Base-by-base conservation (phyloP, 176 grass and related monocot genomes). In the Oryza meridionalis region DNA sequence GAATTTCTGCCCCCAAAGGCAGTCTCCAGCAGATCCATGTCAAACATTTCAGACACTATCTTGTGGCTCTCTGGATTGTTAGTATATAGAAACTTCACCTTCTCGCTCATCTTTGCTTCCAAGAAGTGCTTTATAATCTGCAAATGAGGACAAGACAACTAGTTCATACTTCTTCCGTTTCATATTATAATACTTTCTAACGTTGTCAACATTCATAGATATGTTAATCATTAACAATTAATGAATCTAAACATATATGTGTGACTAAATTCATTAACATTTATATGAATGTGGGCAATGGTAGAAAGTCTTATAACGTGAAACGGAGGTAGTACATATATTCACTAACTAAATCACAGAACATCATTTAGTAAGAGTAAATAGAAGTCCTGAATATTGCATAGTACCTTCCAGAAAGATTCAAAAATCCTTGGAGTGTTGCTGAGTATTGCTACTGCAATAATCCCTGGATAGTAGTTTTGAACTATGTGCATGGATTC, bases 361-460 rank as follows among this genome's bases (percentile, higher is more conserved):
- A 33, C 45, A 50, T 14, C 47, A 50, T 50, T 50, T 50, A 15
- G 15, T 55, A 55, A 17, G 31, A 9, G 65, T 11, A 68, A 7
- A 68, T 35, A 17, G 32, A 8, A 21, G 5, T 37, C 15, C 33
- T 35, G 31, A 37, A 46, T 22, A 45, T 9, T 15, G 5, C 5
- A 46, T 26, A 44, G 2, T 84, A 85, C 90, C 89, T 91, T 91
- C 82, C 85, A 91, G 14, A 90, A 90, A 50, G 80, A 90, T 26
- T 87, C 80, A 71, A 90, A 90, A 59, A 90, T 87, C 75, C 49
- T 84, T 11, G 84, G 89, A 27, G 89, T 84, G 8, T 90, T 75
- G 77, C 79, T 80, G 12, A 75, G 29, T 25, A 87, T 66, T 32
- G 75, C 89, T 32, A 84, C 8, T 21, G 21, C 89, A 13, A 90